phyloP scores from a whole-genome alignment of 345 rosid genomes.

The Salix viminalis region DNA sequence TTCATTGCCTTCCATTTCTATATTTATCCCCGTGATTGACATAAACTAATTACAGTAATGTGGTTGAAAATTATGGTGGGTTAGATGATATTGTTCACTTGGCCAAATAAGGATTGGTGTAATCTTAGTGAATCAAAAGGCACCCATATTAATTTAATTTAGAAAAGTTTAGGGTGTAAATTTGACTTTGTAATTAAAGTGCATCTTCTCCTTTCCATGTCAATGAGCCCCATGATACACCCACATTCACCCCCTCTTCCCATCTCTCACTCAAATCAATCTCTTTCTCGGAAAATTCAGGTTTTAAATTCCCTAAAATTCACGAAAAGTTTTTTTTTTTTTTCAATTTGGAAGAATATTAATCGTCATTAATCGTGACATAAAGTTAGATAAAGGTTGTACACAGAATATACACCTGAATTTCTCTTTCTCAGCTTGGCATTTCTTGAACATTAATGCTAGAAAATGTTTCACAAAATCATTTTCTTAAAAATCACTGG shows the following conservation, averaged over 20 bases:
- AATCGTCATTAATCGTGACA: not conserved
- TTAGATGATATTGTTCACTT: constrained; percentile 1
- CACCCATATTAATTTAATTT: constrained; percentile 5
- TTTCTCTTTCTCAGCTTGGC: not conserved
- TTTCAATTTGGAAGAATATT: not conserved
- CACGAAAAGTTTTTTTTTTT: not conserved
- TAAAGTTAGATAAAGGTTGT: too few species aligned
- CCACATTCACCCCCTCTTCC: constrained; percentile 40
- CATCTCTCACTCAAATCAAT: constrained; percentile 27
- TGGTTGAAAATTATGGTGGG: constrained; percentile 4
- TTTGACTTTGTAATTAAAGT: constrained; percentile 28
- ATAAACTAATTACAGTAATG: not conserved
- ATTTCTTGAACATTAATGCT: not conserved
- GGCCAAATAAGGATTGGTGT: constrained; percentile 5
- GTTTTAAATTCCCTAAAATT: not conserved
- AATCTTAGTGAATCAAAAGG: constrained; percentile 15
- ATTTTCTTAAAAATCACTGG: not conserved
- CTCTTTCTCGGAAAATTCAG: not conserved
- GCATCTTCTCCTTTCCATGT: constrained; percentile 24
- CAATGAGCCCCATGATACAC: constrained; percentile 25
- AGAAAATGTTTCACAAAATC: not conserved
- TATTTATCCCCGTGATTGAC: constrained; percentile 7
- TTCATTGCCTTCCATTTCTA: not conserved
- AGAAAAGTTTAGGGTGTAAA: constrained; percentile 10
- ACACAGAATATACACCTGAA: not conserved